phyloP scores from a whole-genome alignment of 768 basidiomycete species.

The Saitozyma sp. region DNA sequence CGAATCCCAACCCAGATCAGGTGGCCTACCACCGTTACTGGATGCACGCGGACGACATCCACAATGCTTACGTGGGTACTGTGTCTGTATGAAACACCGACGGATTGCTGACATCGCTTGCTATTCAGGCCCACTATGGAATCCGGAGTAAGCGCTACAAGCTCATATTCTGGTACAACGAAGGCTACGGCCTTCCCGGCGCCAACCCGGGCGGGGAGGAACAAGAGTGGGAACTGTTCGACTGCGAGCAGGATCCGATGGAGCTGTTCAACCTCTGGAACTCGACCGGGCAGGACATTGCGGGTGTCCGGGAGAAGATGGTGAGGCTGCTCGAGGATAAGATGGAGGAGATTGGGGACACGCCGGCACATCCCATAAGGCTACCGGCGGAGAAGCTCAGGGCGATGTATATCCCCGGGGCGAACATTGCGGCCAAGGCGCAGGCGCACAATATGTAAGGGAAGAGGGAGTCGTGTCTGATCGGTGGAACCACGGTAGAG shows the following conservation, averaged over 20 bases:
- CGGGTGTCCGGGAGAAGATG: constrained; percentile 16
- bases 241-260: constrained; percentile 29
- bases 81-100: too few relatives aligned
- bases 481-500: too few relatives aligned
- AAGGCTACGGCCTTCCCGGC: constrained; percentile 25
- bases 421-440: constrained; percentile 4
- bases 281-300: constrained; percentile 3
- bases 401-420: constrained; percentile 5
- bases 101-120: background rate
- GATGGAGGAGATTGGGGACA: constrained; percentile 34
- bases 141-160: constrained; percentile 30
- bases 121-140: constrained; percentile 16
- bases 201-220: constrained; percentile 20
- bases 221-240: constrained; percentile 37
- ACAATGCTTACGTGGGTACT: constrained; percentile 9
- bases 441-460: constrained; percentile 4
- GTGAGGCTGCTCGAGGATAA: constrained; percentile 19
- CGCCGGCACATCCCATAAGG: constrained; percentile 18
- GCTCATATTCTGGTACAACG: constrained; percentile 34
- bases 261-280: constrained; percentile 32
- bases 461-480: too few relatives aligned
- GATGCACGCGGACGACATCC: constrained; percentile 7
- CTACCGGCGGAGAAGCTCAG: background rate
- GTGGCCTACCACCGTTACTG: constrained; percentile 11
- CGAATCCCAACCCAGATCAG: background rate